Evolutionary conservation across 352 stramenopile genomes (phyloP).

Genomic region (Globisporangium cystogenes): DNA sequence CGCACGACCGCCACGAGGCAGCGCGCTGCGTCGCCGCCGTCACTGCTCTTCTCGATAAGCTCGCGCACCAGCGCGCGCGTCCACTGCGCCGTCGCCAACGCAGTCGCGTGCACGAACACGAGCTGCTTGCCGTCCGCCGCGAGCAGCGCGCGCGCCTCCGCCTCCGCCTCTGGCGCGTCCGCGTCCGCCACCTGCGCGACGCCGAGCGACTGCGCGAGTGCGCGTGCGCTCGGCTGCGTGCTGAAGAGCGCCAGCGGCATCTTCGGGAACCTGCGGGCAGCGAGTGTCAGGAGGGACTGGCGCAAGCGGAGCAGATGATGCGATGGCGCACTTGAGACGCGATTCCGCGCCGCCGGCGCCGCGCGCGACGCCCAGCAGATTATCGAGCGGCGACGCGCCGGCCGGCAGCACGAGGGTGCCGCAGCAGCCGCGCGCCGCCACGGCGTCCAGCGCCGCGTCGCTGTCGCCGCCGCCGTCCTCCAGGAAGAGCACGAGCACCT

Average conservation of each 20-base stretch:
- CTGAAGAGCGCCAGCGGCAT: slow-evolving; percentile 63
- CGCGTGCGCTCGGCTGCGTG: slow-evolving; percentile 22
- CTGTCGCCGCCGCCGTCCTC: slow-evolving; percentile 9
- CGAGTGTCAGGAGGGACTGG: background rate
- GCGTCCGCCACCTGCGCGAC: slow-evolving; percentile 28
- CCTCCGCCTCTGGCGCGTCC: slow-evolving; percentile 4
- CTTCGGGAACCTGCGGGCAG: slow-evolving; percentile 37
- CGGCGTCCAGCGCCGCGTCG: slow-evolving; percentile 24
- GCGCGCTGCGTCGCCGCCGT: slow-evolving; percentile 19
- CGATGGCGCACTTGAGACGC: slow-evolving; percentile 24
- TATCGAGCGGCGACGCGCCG: slow-evolving; percentile 11
- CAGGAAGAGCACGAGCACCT: slow-evolving; percentile 49
- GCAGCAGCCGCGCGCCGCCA: slow-evolving; percentile 42
- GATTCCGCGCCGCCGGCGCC: slow-evolving; percentile 1
- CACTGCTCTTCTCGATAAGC: slow-evolving; percentile 21
- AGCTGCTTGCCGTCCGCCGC: slow-evolving; percentile 34
- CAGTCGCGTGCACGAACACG: slow-evolving; percentile 48
- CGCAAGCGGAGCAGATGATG: background rate
- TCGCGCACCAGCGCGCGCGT: slow-evolving; percentile 33
- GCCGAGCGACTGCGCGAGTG: slow-evolving; percentile 24
- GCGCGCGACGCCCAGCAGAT: slow-evolving; percentile 30
- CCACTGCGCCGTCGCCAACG: slow-evolving; percentile 25
- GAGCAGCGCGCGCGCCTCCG: slow-evolving; percentile 14
- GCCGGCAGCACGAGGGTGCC: slow-evolving; percentile 44
- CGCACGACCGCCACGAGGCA: slow-evolving; percentile 48